Conservation (phyloP, 2,329 filamentous ascomycete genomes). For the Ophiocordyceps sinensis region DNA sequence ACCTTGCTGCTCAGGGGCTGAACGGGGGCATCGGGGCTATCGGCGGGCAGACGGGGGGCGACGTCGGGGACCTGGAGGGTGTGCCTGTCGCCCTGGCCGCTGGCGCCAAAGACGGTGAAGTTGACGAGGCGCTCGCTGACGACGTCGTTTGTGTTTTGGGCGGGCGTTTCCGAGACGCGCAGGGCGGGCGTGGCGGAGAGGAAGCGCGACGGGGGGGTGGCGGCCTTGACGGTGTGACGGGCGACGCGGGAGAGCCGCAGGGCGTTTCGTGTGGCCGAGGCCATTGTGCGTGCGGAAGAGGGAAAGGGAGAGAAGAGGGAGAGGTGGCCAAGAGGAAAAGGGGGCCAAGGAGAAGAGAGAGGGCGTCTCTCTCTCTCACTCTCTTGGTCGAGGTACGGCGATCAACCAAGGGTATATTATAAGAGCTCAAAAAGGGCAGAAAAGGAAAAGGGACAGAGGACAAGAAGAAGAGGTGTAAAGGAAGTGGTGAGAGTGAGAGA, state of each 20-base stretch:
- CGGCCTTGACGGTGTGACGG: conserved; percentile 8
- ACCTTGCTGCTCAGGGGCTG: conserved; percentile 37
- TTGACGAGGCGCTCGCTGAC: conserved; percentile 36
- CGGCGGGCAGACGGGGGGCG: too few relatives aligned
- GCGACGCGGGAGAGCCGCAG: conserved; percentile 19
- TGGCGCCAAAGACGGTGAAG: conserved; percentile 29
- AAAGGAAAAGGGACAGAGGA: too few relatives aligned
- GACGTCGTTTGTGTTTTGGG: conserved; percentile 30
- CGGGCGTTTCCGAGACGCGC: conserved; percentile 22
- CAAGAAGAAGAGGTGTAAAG: too few relatives aligned
- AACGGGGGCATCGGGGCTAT: conserved; percentile 18
- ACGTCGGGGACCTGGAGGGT: too few relatives aligned
- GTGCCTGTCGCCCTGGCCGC: too few relatives aligned
- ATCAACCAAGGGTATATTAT: too few relatives aligned
- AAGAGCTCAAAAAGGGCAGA: too few relatives aligned
- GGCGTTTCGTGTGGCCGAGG: conserved; percentile 19
- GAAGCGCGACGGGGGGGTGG: conserved; percentile 11
- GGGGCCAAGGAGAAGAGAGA: background rate
- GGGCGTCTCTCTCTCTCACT: too few relatives aligned
- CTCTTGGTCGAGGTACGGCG: too few relatives aligned
- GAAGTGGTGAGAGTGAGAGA: background rate
- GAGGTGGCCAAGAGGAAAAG: too few relatives aligned
- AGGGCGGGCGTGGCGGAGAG: conserved; percentile 17
- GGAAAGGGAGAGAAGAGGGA: too few relatives aligned
- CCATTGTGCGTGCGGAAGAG: too few relatives aligned